Evolutionary conservation across 768 basidiomycete species (phyloP).

Genomic region (Macrolepiota albuminosa): DNA sequence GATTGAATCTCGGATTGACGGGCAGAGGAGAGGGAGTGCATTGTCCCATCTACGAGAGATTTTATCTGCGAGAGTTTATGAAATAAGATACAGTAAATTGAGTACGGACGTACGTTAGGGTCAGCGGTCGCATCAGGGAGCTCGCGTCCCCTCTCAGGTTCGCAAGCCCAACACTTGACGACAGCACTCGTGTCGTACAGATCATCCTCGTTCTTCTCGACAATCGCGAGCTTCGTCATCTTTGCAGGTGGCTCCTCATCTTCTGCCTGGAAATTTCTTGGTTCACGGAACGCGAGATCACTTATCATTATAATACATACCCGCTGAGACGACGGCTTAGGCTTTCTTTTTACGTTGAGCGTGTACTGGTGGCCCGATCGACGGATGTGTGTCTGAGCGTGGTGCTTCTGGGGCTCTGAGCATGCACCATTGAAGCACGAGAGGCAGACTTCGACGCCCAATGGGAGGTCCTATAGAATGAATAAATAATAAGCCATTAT

Average conservation of each 20-base stretch:
- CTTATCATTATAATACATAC: conserved; percentile 39
- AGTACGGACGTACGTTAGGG: conserved; percentile 25
- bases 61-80: conserved; percentile 29
- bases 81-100: background rate
- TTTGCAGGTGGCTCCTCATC: conserved; percentile 84
- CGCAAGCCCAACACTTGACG: conserved; percentile 77
- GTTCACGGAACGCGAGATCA: background rate
- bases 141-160: conserved; percentile 41
- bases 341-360: conserved; percentile 73
- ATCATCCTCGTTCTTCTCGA: conserved; percentile 47
- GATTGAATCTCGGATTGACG: conserved; percentile 94
- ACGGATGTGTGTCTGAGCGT: conserved; percentile 67
- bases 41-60: conserved; percentile 57
- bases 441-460: conserved; percentile 87
- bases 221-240: conserved; percentile 85
- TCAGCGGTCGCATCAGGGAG: conserved; percentile 34
- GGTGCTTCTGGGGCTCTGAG: conserved; percentile 53
- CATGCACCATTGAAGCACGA: conserved; percentile 95
- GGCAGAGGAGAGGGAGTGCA: conserved; percentile 81
- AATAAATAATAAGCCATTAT: background rate
- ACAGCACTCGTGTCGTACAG: conserved; percentile 66
- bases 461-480: conserved; percentile 54
- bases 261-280: conserved; percentile 44
- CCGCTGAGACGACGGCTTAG: conserved; percentile 58
- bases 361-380: conserved; percentile 74